Evolutionary conservation across 345 rosid genomes (phyloP), one percentile per base, ranked within the genome.

Genomic region (Clarkia xantiana): DNA sequence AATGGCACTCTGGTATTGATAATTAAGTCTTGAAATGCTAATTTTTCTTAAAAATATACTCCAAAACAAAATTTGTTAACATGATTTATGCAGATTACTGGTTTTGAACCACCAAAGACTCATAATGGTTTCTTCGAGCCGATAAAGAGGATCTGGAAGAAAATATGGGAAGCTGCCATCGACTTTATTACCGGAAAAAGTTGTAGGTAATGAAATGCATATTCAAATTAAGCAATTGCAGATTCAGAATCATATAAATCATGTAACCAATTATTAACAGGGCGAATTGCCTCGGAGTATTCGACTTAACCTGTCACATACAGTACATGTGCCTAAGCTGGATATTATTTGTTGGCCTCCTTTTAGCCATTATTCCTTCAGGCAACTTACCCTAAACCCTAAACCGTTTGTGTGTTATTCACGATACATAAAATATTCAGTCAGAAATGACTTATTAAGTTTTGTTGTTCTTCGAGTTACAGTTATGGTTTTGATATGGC

Each of bases 311-410:
- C 42, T 91, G 96, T 69, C 98, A 86, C 63, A 66, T 84, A 61
- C 98, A 86, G 46, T 86, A 86, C 55, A 68, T 86, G 55, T 91
- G 98, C 62, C 56, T 86, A 64, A 86, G 96, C 72, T 91, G 94
- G 93, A 57, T 86, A 62, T 72, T 78, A 59, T 58, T 86, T 67
- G 79, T 86, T 44, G 93, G 94, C 34, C 74, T 86, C 36, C 65
- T 79, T 61, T 71, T 86, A 49, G 76, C 89, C 20, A 70, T 77
- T 23, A 62, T 91, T 56, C 93, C 89, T 40, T 72, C 85, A 42
- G 84, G 97, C 81, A 77, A 57, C 40, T 43, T 45, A 52, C 34
- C 54, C 2, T 53, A 59, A 14, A 25, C 18, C 22, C 20, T 19
- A 36, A 36, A 12, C 16, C 1, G 36, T 40, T 44, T 42, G 12